These are phyloP conservation scores for Phalaenopsis equestris DNA, from an alignment of 106 monocot species.

Conservation along the genomic window DNA sequence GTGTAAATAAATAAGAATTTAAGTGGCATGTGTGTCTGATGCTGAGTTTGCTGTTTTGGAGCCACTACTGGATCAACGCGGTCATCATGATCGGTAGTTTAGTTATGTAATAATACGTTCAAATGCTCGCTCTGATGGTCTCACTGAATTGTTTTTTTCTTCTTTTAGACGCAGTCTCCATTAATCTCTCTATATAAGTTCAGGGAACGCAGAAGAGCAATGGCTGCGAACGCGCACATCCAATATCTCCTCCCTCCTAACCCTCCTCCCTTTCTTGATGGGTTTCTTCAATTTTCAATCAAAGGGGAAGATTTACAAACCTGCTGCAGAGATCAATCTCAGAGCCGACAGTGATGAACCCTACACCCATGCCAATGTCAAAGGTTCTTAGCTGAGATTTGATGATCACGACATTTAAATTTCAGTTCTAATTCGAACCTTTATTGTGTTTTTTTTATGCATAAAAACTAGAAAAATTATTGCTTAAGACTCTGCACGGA, in stretches of 20 bases:
- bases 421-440: not conserved
- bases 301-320: slow-evolving; percentile 62
- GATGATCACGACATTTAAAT: not conserved
- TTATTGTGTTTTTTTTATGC: not conserved
- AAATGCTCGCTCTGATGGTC: not conserved
- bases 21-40: too few species aligned
- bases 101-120: too few species aligned
- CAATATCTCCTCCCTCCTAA: not conserved
- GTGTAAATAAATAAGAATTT: too few species aligned
- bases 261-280: slow-evolving; percentile 19
- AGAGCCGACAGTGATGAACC: slow-evolving; percentile 50
- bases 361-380: slow-evolving; percentile 66
- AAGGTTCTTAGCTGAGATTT: slow-evolving; percentile 32
- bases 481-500: too few species aligned
- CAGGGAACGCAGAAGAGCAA: not conserved
- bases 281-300: slow-evolving; percentile 37
- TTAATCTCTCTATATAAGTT: slow-evolving; percentile 16
- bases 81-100: too few species aligned
- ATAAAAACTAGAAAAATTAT: too few species aligned
- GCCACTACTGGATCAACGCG: too few species aligned
- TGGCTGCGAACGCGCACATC: not conserved
- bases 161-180: not conserved
- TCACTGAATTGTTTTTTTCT: slow-evolving; percentile 14
- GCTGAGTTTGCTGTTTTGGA: too few species aligned
- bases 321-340: slow-evolving; percentile 54